Evolutionary conservation across 2,329 filamentous ascomycete species (phyloP), one percentile per base, ranked within the genome.

Genomic region (Aulographum hederae): DNA sequence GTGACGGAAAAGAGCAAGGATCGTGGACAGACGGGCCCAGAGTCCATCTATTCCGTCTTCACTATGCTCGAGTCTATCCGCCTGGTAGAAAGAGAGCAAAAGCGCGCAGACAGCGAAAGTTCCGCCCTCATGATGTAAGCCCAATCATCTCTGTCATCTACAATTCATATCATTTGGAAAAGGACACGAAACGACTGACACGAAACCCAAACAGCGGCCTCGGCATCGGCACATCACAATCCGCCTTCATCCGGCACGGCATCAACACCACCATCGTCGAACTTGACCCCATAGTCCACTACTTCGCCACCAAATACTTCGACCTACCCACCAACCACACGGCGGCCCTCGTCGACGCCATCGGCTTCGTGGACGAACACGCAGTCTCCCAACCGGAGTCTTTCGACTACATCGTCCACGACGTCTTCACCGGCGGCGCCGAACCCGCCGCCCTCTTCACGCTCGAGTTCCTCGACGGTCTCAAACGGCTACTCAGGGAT

Each of bases 41-140:
- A 98, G 53, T 82, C 86, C 1, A 81, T 98, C 34, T 98, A 95
- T 48, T 77, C 81, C 6, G 78, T 95, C n/a, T 98, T 98, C 50
- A 76, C 81, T 17, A 91, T 93, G 66, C 69, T 98, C 1, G 89
- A 98, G 52, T 82, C 86, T 3, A 77, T 95, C 5, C 70, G 89
- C 15, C 65, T 98, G 19, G 64, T 93, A 16, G 63, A 89, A 42
- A 61, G 64, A 20, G 21, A 32, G n/a, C 39, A 39, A 8, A 18
- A 56, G 53, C 11, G 53, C 61, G 32, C 56, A 56, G 78, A 85
- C 42, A 55, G 54, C n/a, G 58, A 79, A 36, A 78, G 79, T 28
- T 78, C 69, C 30, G 86, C 86, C 2, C 63, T 95, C 3, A 78
- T 92, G 32, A 78, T 98, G 78, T 84, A 61, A 65, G 73, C 56